Conservation (phyloP, 176 grass and related monocot species). For the Oryza glaberrima region DNA sequence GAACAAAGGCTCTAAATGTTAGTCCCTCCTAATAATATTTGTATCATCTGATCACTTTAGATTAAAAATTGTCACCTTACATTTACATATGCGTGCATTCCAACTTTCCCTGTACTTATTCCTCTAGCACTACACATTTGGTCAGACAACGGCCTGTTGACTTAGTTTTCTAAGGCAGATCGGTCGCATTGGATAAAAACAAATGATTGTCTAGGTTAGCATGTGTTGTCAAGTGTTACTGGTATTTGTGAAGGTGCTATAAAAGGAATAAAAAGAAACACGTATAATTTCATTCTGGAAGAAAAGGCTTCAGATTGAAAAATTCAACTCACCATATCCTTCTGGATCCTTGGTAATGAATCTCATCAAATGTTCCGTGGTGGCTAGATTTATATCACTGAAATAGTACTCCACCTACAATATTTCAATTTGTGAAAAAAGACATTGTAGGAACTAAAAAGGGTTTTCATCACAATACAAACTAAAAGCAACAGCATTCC, state of each 20-base stretch:
- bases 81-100: background rate
- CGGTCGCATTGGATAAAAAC: background rate
- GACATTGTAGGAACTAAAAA: conserved; percentile 17
- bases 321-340: conserved; percentile 84
- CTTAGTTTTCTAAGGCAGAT: background rate
- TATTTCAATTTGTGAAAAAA: conserved; percentile 33
- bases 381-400: conserved; percentile 90
- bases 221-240: background rate
- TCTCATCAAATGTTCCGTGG: conserved; percentile 98
- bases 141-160: background rate
- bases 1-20: conserved; percentile 16
- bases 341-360: conserved; percentile 91
- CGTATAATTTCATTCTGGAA: background rate
- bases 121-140: background rate
- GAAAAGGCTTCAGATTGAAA: conserved; percentile 32
- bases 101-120: background rate
- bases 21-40: background rate
- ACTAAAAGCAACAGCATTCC: background rate
- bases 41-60: background rate
- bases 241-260: background rate
- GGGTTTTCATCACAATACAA: background rate
- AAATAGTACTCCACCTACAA: conserved; percentile 97
- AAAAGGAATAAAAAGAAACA: conserved; percentile 17
- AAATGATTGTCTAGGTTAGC: background rate
- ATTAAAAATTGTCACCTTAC: background rate